phyloP scores from a whole-genome alignment of 1,284 basidiomycete genomes.

The Inonotus obliquus region DNA sequence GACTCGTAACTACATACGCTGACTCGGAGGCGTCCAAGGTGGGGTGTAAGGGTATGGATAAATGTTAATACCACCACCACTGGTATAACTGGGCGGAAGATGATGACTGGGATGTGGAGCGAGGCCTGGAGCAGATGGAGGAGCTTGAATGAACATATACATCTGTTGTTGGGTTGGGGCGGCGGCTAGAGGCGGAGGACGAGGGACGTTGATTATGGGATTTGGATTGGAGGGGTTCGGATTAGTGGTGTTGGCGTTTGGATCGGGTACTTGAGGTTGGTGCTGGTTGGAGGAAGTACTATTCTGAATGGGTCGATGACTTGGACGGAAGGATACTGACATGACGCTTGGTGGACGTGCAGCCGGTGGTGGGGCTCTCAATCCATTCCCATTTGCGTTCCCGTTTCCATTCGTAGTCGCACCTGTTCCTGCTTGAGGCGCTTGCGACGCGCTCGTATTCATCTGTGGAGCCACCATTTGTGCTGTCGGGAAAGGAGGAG shows the following conservation, averaged over 20 bases:
- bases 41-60: constrained; percentile 6
- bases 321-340: neutral
- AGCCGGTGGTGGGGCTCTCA: neutral
- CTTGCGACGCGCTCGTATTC: too few relatives aligned
- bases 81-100: constrained; percentile 2
- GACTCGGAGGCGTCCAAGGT: neutral
- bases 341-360: neutral
- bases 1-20: neutral
- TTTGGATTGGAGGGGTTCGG: neutral
- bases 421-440: neutral
- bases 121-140: neutral
- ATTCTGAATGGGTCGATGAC: neutral
- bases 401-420: neutral
- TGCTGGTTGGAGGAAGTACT: neutral
- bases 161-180: neutral
- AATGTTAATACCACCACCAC: neutral
- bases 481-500: neutral
- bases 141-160: neutral
- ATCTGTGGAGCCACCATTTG: neutral
- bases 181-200: neutral
- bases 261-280: neutral
- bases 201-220: neutral
- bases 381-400: neutral
- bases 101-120: neutral
- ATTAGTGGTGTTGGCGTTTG: neutral